Evolutionary conservation across 768 basidiomycete species (phyloP).

Genomic region (Tricholoma bakamatsutake): DNA sequence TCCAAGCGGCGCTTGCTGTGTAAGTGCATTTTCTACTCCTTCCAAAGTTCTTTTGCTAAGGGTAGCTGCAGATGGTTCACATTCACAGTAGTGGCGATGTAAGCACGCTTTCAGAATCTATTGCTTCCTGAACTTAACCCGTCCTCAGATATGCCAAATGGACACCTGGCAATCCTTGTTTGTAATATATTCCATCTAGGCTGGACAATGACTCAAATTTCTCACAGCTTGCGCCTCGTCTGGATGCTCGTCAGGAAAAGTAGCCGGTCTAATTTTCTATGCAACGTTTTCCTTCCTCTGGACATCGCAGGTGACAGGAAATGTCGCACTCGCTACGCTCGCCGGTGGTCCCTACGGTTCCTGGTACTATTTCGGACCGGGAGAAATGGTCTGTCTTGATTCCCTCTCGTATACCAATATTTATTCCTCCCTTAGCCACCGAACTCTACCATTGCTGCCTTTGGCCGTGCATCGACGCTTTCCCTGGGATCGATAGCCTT

Average conservation of each 20-base stretch:
- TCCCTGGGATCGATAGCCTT: conserved; percentile 85
- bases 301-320: conserved; percentile 78
- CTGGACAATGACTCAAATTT: not conserved
- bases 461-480: conserved; percentile 68
- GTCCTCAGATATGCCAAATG: conserved; percentile 54
- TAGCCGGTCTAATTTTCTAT: conserved; percentile 74
- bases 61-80: conserved; percentile 56
- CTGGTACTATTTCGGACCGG: conserved; percentile 87
- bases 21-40: conserved; percentile 27
- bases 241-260: conserved; percentile 64
- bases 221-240: conserved; percentile 41
- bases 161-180: conserved; percentile 65
- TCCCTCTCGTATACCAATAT: not conserved
- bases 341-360: conserved; percentile 74
- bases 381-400: conserved; percentile 41
- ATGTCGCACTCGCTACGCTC: conserved; percentile 72
- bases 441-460: conserved; percentile 63
- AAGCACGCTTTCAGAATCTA: conserved; percentile 9
- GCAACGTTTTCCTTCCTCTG: conserved; percentile 81
- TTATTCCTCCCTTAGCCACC: conserved; percentile 40
- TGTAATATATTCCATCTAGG: conserved; percentile 29
- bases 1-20: conserved; percentile 69
- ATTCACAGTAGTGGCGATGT: conserved; percentile 74
- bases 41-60: conserved; percentile 1
- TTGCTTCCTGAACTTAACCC: not conserved